These are phyloP conservation scores for Geranium rotundifolium DNA, from an alignment of 345 rosid genomes.

Conservation along the genomic window DNA sequence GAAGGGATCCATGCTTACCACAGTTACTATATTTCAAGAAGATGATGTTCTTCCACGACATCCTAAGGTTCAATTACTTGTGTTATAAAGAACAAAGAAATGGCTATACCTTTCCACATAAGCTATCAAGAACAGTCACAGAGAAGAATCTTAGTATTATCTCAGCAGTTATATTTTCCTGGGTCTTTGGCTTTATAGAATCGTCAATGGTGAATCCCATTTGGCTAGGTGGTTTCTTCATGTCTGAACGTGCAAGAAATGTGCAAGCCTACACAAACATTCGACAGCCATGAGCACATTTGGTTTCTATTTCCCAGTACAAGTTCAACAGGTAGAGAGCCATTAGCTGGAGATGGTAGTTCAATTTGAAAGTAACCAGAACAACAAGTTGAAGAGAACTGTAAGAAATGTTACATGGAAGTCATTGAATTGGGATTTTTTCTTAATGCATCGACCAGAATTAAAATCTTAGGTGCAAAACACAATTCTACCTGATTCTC, in stretches of 20 bases:
- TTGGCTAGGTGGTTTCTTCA: constrained; percentile 67
- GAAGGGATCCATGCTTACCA: constrained; percentile 19
- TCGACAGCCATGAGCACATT: not conserved
- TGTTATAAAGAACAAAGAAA: not conserved
- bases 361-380: too few relatives aligned
- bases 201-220: constrained; percentile 78
- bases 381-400: not conserved
- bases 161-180: constrained; percentile 76
- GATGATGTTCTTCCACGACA: not conserved
- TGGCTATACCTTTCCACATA: constrained; percentile 70
- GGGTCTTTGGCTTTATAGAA: constrained; percentile 72
- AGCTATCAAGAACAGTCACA: constrained; percentile 72
- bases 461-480: not conserved
- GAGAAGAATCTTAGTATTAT: constrained; percentile 79
- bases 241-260: constrained; percentile 83
- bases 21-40: constrained; percentile 3
- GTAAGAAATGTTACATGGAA: not conserved
- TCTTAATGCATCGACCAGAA: too few relatives aligned
- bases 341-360: not conserved
- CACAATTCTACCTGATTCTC: constrained; percentile 67
- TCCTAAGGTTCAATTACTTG: not conserved
- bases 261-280: constrained; percentile 68
- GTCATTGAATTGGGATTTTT: not conserved
- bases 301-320: not conserved
- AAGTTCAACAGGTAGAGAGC: not conserved